Evolutionary conservation across 768 basidiomycete species (phyloP).

Genomic region (Lactifluus piperatus): DNA sequence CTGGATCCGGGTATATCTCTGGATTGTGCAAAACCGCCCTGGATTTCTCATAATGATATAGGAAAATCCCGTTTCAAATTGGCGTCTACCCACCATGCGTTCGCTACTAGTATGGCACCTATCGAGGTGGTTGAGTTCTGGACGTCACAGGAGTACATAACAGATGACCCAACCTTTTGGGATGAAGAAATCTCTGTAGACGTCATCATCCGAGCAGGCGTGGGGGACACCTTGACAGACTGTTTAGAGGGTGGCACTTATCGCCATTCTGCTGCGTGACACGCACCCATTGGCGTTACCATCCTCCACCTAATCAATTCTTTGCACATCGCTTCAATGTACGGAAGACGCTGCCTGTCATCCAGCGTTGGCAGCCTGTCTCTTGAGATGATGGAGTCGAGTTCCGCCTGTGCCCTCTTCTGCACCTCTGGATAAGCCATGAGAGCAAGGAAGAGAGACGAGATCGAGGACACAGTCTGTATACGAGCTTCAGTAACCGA

Average conservation of each 20-base stretch:
- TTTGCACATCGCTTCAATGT: conserved; percentile 11
- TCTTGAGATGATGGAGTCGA: conserved; percentile 7
- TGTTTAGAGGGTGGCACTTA: background rate
- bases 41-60: no score
- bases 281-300: background rate
- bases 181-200: conserved; percentile 9
- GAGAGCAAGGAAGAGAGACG: background rate
- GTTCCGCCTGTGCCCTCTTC: conserved; percentile 8
- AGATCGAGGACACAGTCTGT: background rate
- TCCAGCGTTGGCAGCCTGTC: conserved; percentile 4
- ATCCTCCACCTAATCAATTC: conserved; percentile 4
- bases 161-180: conserved; percentile 7
- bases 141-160: background rate
- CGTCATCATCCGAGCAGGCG: conserved; percentile 2
- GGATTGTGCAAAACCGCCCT: no score
- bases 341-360: conserved; percentile 21
- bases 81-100: background rate
- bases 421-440: conserved; percentile 6
- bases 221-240: background rate
- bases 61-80: background rate
- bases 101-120: background rate
- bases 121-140: background rate
- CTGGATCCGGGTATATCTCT: background rate
- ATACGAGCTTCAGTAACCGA: background rate
- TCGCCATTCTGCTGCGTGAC: background rate